Base-by-base conservation (phyloP, 306 rosid species). In the Astragalus membranaceus region DNA sequence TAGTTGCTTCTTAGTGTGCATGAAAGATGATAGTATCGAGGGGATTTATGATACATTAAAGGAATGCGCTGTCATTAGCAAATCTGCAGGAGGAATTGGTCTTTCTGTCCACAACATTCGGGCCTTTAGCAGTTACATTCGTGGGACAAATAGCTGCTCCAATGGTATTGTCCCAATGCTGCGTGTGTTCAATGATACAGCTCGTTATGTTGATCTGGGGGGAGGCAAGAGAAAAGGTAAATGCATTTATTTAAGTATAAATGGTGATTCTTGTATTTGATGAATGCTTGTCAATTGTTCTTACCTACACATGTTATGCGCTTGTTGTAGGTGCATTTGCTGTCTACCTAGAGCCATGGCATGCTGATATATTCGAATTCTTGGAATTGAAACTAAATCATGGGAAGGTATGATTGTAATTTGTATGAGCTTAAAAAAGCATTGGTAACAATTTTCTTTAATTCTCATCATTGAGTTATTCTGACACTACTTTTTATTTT, bases 181-280 rank as follows among this genome's bases (percentile, higher is more conserved):
- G 48, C 76, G 75, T 2, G 96, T 91, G 76, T 95, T 91, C 70
- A 95, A 91, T 79, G 96, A 95, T 48, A 91, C 99, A 54, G 99
- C 99, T 8, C 95, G 99, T 10, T 89, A 95, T 82, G 99, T 91
- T 82, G 99, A 95, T 82, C 97, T 91, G 73, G 97, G 99, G 32
- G 99, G 99, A 58, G 99, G 99, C 89, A 95, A 95, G 87, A 83
- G 99, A 83, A 95, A 95, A 72, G 99, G 99, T 91, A 87, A 3
- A 13, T 2, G 16, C 4, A 17, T 48, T 7, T 5, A 43, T 26
- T 20, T 20, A 20, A 20, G 2, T 2, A 4, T 4, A 16, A 7
- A 17, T 12, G 1, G 3, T 12, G 14, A 17, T 32, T 51, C 10
- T 0, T 29, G 1, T 29, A 5, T 29, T 55, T 30, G 9, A 62